Percentiles rank a stretch among this genome's conserved stretches.
These are phyloP conservation scores for Corylus heterophylla DNA, from an alignment of 306 rosid genomes.

Conservation along the genomic window DNA sequence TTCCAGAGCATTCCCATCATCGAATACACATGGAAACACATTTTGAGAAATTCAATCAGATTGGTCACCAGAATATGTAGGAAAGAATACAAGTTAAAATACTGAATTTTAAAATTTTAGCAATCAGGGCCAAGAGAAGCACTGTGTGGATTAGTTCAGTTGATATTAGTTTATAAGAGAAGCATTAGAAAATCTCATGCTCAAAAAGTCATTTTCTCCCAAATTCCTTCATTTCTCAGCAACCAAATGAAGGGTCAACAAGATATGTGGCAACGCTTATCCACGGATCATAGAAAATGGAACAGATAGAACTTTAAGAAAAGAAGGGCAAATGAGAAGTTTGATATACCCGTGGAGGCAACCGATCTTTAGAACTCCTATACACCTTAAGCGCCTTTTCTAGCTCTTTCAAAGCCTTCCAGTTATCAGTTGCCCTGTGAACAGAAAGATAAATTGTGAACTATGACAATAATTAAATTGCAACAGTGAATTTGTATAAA, in stretches of 20 bases:
- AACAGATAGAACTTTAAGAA: constrained; percentile 5
- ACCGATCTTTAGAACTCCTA: constrained; percentile 77
- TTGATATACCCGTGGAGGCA: constrained; percentile 84
- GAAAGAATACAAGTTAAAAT: neutral
- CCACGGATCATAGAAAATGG: neutral
- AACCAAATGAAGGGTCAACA: neutral
- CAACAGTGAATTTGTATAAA: neutral
- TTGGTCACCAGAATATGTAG: neutral
- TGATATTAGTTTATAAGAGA: neutral
- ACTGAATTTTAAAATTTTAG: neutral
- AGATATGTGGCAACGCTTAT: neutral
- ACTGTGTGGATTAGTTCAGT: neutral
- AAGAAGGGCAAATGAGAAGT: constrained; percentile 4
- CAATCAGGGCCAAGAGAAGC: neutral
- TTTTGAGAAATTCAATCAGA: neutral
- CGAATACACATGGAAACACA: neutral
- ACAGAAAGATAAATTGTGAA: constrained; percentile 2
- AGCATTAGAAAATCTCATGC: neutral
- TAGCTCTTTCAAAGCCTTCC: constrained; percentile 88
- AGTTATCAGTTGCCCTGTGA: constrained; percentile 72
- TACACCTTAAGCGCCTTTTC: constrained; percentile 85
- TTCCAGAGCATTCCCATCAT: constrained; percentile 13
- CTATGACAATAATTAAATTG: constrained; percentile 7
- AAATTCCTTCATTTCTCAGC: neutral
- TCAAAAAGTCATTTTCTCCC: neutral